A percentile compares a stretch with the other conserved stretches of the same genome.
phyloP scores from a whole-genome alignment of 2,329 filamentous ascomycete genomes.

The Paecilomyces sp. region DNA sequence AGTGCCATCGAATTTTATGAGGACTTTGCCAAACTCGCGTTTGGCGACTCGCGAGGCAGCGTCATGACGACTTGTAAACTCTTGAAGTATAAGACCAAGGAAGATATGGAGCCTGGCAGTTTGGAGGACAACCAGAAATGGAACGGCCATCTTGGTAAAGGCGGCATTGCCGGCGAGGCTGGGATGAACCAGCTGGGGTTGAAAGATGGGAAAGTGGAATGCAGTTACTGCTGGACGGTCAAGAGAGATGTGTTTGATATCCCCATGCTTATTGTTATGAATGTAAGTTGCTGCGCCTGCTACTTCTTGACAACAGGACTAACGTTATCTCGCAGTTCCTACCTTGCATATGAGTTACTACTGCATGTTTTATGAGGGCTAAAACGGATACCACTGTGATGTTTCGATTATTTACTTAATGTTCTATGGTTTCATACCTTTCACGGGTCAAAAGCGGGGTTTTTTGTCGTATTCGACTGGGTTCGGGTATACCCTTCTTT shows the following conservation, averaged over 20 bases:
- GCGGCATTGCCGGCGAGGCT: conserved; percentile 44
- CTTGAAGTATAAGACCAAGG: conserved; percentile 79
- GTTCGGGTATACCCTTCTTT: not conserved
- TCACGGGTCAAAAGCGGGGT: not conserved
- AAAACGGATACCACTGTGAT: conserved; percentile 2
- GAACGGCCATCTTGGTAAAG: conserved; percentile 36
- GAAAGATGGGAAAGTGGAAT: conserved; percentile 85
- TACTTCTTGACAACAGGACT: conserved; percentile 5
- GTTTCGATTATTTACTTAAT: not conserved
- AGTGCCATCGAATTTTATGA: conserved; percentile 93
- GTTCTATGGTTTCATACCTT: not conserved
- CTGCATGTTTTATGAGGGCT: not conserved
- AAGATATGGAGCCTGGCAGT: conserved; percentile 40
- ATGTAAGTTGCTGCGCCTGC: conserved; percentile 58
- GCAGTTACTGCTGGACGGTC: conserved; percentile 94
- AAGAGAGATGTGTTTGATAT: conserved; percentile 97
- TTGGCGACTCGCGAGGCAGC: conserved; percentile 80
- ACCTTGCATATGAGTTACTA: conserved; percentile 35
- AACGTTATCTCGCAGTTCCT: conserved; percentile 27
- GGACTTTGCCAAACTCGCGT: conserved; percentile 86
- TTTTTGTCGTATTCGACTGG: not conserved
- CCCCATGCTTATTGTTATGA: conserved; percentile 96
- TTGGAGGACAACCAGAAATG: conserved; percentile 41
- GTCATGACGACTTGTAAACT: conserved; percentile 79
- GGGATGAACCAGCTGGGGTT: conserved; percentile 74